Evolutionary conservation across 1,284 basidiomycete species (phyloP).

Genomic region (Puccinia coronata): DNA sequence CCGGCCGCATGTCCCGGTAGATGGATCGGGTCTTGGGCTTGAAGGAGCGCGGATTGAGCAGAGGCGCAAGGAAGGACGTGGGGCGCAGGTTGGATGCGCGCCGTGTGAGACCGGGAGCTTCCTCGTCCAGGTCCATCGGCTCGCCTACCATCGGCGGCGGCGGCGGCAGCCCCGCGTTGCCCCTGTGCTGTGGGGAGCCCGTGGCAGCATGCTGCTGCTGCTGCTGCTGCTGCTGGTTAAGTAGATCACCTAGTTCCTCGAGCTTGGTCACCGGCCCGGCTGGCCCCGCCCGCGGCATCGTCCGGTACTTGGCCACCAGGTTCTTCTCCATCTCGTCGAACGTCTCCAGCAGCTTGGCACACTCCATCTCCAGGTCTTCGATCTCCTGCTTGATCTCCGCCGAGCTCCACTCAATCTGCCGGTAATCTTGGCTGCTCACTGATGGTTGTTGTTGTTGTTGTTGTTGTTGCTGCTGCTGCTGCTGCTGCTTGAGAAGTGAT

Average conservation of each 20-base stretch:
- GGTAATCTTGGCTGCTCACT: background rate
- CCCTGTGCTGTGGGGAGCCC: too few species aligned
- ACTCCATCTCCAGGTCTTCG: constrained; percentile 20
- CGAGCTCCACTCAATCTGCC: constrained; percentile 21
- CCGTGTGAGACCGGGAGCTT: background rate
- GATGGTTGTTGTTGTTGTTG: background rate
- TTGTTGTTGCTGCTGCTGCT: too few species aligned
- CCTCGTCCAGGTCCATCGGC: background rate
- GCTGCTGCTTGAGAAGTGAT: too few species aligned
- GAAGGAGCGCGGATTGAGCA: background rate
- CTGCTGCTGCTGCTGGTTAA: constrained; percentile 14
- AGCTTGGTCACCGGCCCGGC: constrained; percentile 12
- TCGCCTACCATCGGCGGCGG: background rate
- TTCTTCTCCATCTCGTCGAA: constrained; percentile 41
- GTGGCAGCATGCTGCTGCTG: background rate
- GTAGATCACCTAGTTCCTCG: background rate
- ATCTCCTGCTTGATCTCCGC: constrained; percentile 27
- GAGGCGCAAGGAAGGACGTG: constrained; percentile 4
- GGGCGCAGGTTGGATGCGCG: background rate
- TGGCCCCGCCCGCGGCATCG: background rate
- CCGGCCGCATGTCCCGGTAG: background rate
- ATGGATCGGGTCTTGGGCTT: background rate
- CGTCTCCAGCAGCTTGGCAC: constrained; percentile 27
- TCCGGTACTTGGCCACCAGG: constrained; percentile 12
- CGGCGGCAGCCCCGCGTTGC: too few species aligned